Evolutionary conservation across 2,329 filamentous ascomycete genomes (phyloP), one percentile per base, ranked within the genome.

Genomic region (Myriosclerotinia duriaeana): DNA sequence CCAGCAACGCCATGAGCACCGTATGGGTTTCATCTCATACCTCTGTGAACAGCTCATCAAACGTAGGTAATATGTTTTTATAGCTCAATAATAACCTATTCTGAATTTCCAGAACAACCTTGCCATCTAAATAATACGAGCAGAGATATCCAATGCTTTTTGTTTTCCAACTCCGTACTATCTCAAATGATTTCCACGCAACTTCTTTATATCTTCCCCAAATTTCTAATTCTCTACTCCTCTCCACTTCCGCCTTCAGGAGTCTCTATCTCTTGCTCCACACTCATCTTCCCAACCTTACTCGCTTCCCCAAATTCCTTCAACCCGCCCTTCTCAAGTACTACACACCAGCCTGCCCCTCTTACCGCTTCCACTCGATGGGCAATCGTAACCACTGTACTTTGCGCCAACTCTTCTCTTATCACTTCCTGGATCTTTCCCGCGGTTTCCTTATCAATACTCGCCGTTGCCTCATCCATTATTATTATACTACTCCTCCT

Each of bases 381-480:
- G 26, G 87, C 87, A 76, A 89, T 87, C 0, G 84, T 87, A 66
- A 89, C 82, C 17, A 89, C 86, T 0, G 87, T 89, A 68, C 83
- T 85, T 67, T 81, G 80, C 59, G 76, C 78, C 80, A 87, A 79
- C 75, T 87, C 84, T 71, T 84, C 82, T 56, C 83, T 78, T 72
- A 87, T 73, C 22, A 86, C 79, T 63, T 78, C 77, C 72, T 86
- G 83, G 55, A 87, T 85, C 67, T 82, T 75, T 72, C 77, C 72
- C 20, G 86, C 85, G 0, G 86, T 89, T 69, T 87, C 85, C 63
- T 82, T 80, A 74, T 89, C 87, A 69, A 89, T 87, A 59, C 83
- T 86, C 2, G 87, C 86, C 2, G 87, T 89, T 3, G 87, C 87
- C 72, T 89, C 87, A 71, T 90, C 87, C 73, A 90, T 80, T 61